Evolutionary conservation across 257 asterid species (phyloP).

Genomic region (Capsicum pubescens): DNA sequence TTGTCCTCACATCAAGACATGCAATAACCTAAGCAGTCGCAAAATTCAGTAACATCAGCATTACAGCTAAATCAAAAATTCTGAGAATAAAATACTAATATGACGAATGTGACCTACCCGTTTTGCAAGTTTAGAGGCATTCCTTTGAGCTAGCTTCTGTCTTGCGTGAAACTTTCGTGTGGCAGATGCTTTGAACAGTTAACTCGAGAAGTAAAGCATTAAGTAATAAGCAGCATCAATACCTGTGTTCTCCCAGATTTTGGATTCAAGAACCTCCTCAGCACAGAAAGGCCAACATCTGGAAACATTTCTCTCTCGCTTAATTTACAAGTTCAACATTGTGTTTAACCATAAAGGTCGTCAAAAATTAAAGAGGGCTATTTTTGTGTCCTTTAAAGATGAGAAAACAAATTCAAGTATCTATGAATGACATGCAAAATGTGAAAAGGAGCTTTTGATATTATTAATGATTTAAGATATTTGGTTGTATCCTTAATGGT

Average conservation of each 20-base stretch:
- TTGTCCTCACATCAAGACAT: conserved; percentile 96
- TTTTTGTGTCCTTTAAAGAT: too few relatives aligned
- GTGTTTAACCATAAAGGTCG: too few relatives aligned
- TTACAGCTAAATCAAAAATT: not conserved
- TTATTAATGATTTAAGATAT: too few relatives aligned
- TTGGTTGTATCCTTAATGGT: too few relatives aligned
- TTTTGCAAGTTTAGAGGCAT: conserved; percentile 88
- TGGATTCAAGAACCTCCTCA: conserved; percentile 80
- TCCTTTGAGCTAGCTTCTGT: conserved; percentile 73
- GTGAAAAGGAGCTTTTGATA: too few relatives aligned
- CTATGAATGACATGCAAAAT: too few relatives aligned
- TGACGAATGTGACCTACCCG: conserved; percentile 61
- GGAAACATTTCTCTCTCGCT: conserved; percentile 35
- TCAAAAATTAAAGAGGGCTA: too few relatives aligned
- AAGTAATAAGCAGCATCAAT: conserved; percentile 33
- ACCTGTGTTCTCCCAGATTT: conserved; percentile 64
- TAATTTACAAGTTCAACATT: conserved; percentile 4
- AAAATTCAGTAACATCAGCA: conserved; percentile 26
- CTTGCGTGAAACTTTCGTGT: conserved; percentile 55
- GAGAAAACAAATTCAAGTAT: too few relatives aligned
- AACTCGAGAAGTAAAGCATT: conserved; percentile 28
- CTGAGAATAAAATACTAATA: not conserved
- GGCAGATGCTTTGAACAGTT: conserved; percentile 43
- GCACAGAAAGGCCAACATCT: conserved; percentile 90
- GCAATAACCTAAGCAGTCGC: conserved; percentile 80